Conservation (phyloP, 2,329 filamentous ascomycete genomes). For the Eutypella sp. region DNA sequence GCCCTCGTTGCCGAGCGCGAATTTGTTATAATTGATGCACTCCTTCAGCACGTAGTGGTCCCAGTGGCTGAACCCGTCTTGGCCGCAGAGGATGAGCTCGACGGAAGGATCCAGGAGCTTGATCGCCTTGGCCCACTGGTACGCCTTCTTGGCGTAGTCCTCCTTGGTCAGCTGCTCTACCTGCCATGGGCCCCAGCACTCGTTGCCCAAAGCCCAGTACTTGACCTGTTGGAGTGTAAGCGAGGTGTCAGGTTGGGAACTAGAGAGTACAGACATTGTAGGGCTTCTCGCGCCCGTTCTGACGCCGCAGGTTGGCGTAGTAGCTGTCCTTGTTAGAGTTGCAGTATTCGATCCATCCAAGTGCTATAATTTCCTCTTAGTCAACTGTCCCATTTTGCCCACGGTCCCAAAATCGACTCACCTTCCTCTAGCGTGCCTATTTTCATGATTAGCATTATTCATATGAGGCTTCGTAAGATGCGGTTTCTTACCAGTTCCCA, state of each 20-base stretch:
- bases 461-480: no score
- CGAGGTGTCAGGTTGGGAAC: no score
- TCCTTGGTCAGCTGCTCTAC: slow-evolving; percentile 65
- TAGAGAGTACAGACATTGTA: no score
- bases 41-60: slow-evolving; percentile 69
- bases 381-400: no score
- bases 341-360: slow-evolving; percentile 84
- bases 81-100: slow-evolving; percentile 67
- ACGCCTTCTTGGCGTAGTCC: slow-evolving; percentile 63
- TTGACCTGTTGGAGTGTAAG: no score
- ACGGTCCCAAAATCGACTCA: no score
- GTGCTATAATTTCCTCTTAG: no score
- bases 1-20: no score
- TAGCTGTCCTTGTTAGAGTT: slow-evolving; percentile 73
- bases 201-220: slow-evolving; percentile 83
- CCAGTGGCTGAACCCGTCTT: slow-evolving; percentile 65
- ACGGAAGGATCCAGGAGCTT: slow-evolving; percentile 67
- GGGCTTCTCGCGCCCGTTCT: slow-evolving; percentile 70
- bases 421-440: slow-evolving; percentile 58
- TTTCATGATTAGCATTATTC: slow-evolving; percentile 80
- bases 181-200: slow-evolving; percentile 63
- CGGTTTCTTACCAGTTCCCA: no score
- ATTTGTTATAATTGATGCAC: slow-evolving; percentile 58
- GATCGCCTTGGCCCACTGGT: slow-evolving; percentile 67
- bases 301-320: slow-evolving; percentile 74